Evolutionary conservation across 2,329 filamentous ascomycete species (phyloP), one percentile per base, ranked within the genome.

Genomic region (Cladobotryum mycophilum): DNA sequence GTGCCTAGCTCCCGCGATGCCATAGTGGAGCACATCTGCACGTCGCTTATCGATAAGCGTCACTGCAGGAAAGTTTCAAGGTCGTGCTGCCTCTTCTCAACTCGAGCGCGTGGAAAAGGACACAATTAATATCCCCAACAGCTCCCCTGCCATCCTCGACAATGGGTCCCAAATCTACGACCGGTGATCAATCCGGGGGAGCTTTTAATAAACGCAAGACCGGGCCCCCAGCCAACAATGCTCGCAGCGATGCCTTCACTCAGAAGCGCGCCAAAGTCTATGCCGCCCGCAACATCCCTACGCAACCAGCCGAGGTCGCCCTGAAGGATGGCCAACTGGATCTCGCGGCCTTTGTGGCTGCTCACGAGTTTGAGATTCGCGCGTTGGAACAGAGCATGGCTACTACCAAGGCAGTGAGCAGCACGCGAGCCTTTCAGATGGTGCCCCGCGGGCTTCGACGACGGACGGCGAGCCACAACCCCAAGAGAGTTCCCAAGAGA

Each of bases 391-490:
- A 85, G 61, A 89, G 88, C 53, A 93, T 97, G 79, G 77, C 79
- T 49, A 82, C 80, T 35, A 86, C 88, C 43, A 91, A 87, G 66
- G 70, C 70, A 5, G 71, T 73, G 37, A 71, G 74, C 48, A 73
- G 80, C 41, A 84, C 81, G 51, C 80, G 92, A 47, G 91, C 92
- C 13, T 97, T 97, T 63, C 93, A 99, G 67, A 82, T 89, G 59
- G 87, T 99, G 5, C 93, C 93, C 1, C 81, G 89, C 58, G 84
- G 85, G 45, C 72, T 99, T 78, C 78, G 93, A 57, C 78, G 93
- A 56, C 79, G 93, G 60, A 96, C 92, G 0, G 93, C 92, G 17
- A 96, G 90, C 66, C 93, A 99, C 70, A 96, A 99, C 77, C 87
- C 88, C 35, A 95, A 92, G 70, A 81, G 86, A 55, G 85, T 99